Base-by-base conservation (phyloP, 2,329 filamentous ascomycete species). In the Apiospora rasikravindrae region DNA sequence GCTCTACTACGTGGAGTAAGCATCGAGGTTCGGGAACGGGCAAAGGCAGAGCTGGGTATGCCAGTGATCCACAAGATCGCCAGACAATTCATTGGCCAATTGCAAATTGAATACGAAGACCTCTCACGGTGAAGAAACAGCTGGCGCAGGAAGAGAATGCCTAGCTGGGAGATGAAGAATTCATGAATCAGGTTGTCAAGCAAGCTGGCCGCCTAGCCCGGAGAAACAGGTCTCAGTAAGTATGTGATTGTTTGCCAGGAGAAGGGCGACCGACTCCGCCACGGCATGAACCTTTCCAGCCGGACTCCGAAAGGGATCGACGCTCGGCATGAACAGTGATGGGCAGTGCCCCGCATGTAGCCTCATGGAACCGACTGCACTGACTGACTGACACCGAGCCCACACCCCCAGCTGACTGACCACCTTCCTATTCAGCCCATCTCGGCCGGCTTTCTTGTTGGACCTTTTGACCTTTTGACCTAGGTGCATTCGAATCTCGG, bases 351-450 rank as follows among this genome's bases (percentile, higher is more conserved):
- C 57, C 57, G 57, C 57, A n/a, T 37, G 33, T 64, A 40, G 53
- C 53, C 53, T 61, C 53, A 29, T 61, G 53, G 53, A 61, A 10
- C 53, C 53, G 53, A 19, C 53, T 16, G 53, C 33, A 37, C 33
- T 29, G 53, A 19, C 53, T 16, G 53, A 19, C 53, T 61, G 53
- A 61, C 53, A 37, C 53, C 29, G 53, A 57, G 49, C 24, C 22
- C 22, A 19, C 51, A 53, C 26, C 53, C 51, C 57, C 57, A 64
- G 57, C 33, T 64, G 57, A 64, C 57, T 19, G 44, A 45, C 14
- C 4, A 64, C 29, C 57, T 64, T 64, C 57, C 57, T 64, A 64
- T 64, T 64, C 57, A 64, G 57, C 57, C 33, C 29, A n/a, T 37
- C 33, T 64, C 57, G 57, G 33, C 57, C 57, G 57, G 37, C 22